phyloP scores from a whole-genome alignment of 805 yeast species.

The Kodamaea kakaduensis region DNA sequence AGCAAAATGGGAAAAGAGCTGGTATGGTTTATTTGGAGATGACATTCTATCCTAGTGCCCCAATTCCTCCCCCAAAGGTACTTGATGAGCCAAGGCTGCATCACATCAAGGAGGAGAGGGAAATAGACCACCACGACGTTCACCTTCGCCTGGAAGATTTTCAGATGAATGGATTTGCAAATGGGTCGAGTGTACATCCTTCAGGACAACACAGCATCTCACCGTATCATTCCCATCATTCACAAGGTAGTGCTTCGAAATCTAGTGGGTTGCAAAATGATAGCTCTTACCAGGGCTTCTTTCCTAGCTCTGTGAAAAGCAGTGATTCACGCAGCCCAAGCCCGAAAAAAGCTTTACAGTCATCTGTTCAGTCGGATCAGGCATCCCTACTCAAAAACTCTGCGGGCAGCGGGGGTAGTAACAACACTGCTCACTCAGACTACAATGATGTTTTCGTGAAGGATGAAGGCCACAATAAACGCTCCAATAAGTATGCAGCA shows the following conservation, averaged over 20 bases:
- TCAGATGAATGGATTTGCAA: background rate
- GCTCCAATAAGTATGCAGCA: slow-evolving; percentile 20
- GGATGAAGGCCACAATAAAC: slow-evolving; percentile 13
- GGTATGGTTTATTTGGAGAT: slow-evolving; percentile 88
- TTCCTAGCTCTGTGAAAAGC: background rate
- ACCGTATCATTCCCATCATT: no score
- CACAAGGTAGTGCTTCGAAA: background rate
- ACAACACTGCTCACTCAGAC: slow-evolving; percentile 8
- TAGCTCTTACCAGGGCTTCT: slow-evolving; percentile 1
- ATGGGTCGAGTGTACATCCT: no score
- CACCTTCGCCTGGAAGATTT: background rate
- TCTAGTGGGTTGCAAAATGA: no score
- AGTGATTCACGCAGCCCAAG: background rate
- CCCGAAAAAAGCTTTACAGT: slow-evolving; percentile 1
- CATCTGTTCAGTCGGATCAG: slow-evolving; percentile 7
- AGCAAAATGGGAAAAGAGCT: slow-evolving; percentile 67
- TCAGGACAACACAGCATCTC: no score
- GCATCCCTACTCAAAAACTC: slow-evolving; percentile 5
- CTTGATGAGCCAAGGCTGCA: slow-evolving; percentile 1
- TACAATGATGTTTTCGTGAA: slow-evolving; percentile 12
- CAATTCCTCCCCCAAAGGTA: slow-evolving; percentile 39
- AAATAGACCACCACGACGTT: background rate
- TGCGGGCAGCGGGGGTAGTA: slow-evolving; percentile 1
- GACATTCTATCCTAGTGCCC: slow-evolving; percentile 75
- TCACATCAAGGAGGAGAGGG: slow-evolving; percentile 6